Evolutionary conservation across 768 basidiomycete species (phyloP), one percentile per base, ranked within the genome.

Genomic region (Pulveroboletus ravenelii): DNA sequence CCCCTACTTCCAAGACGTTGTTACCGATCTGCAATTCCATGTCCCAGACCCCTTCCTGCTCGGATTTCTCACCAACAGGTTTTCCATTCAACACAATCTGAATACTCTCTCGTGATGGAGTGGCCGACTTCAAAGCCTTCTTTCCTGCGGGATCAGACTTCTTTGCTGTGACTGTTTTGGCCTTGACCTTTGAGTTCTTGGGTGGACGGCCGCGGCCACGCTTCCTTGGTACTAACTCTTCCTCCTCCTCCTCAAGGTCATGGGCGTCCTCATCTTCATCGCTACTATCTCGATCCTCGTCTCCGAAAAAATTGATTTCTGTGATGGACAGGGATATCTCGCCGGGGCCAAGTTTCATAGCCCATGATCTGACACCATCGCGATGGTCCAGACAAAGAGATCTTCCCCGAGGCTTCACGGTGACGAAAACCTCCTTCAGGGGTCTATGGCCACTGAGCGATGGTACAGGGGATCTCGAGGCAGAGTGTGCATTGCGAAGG

Each of bases 311-410:
- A 18, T 67, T 68, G 42, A 88, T 70, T 48, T 80, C 75, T 39
- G 70, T 71, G 34, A 91, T 62, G 50, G 75, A 65, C 15, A 91
- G 46, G 3, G 73, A 74, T 3, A 75, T 75, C 61, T 91, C 89
- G 9, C 74, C 76, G 1, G 72, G 70, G 10, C 72, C 71, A 31
- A 90, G 73, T 41, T 82, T 75, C 64, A 89, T 70, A 5, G 80
- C 79, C 89, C 89, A 91, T 32, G 70, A 79, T 61, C 77, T 80
- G 42, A 91, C 89, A 5, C 88, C 86, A 46, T 89, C 85, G 38
- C 74, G 74, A 48, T 81, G 70, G 58, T 88, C 82, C 29, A 92
- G 70, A 29, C 69, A 70, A 35, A 91, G 66, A 17, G 70, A 70
- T 36, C 89, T 74, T 29, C 78, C 82, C 10, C 67, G 70, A 10